Base-by-base conservation (phyloP, 2,329 filamentous ascomycete species). In the Leptodontidium sp. region DNA sequence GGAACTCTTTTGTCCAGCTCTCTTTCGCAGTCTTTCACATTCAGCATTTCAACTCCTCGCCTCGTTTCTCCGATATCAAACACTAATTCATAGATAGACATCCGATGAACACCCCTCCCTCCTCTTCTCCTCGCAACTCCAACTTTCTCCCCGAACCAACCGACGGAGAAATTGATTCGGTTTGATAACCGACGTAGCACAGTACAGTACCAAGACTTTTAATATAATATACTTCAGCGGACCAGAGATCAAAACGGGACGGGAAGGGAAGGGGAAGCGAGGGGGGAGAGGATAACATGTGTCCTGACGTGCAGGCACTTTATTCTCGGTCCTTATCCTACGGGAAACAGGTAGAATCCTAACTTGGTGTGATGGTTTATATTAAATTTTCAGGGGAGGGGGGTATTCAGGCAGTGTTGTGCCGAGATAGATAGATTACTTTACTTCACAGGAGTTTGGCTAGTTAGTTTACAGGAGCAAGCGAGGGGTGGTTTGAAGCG, bases 351-450 rank as follows among this genome's bases (percentile, higher is more conserved):
- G 6, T 32, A 32, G 3, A 32, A 21, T 21, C 6, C 29, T 32
- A 32, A 32, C 29, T 32, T 32, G 29, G 4, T 32, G 6, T 0
- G 29, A 32, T 32, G 29, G 29, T 32, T 32, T 32, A 32, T 32
- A 32, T 32, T 32, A 32, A 32, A 4, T 32, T 6, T 32, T 32
- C 6, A 6, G 6, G 29, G 29, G 29, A 6, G 29, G 29, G 29
- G 29, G 3, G 57, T 40, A 58, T 58, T 61, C 58, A 61, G 58
- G 43, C 58, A 61, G 58, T 61, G 58, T 32, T 26, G 40, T 61
- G 40, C 58, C 58, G 58, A 61, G 38, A 43, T 61, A 14, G 50
- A n/a, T 26, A 14, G 50, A n/a, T 26, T 53, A 26, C 11, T 21
- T 52, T 52, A 24, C 49, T 52, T 24, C 21, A 17, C 43, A 4